Evolutionary conservation across 768 basidiomycete genomes (phyloP).

Genomic region (Lactifluus pinguis): DNA sequence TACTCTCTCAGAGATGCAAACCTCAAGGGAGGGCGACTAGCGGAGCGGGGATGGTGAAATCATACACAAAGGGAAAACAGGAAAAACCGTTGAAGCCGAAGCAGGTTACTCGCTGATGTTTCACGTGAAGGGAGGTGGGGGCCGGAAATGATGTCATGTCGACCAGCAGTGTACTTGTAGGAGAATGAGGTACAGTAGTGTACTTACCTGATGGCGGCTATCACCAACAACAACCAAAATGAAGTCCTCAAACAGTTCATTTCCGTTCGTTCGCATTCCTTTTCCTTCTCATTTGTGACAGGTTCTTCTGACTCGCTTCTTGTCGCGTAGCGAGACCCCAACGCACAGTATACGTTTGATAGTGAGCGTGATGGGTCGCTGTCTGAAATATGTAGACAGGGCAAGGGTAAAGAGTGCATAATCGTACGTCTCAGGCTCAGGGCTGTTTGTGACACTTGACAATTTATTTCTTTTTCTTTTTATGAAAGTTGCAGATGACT

Average conservation of each 20-base stretch:
- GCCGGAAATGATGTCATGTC: slow-evolving; percentile 2
- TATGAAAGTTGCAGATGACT: not conserved
- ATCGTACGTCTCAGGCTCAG: not conserved
- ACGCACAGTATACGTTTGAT: slow-evolving; percentile 52
- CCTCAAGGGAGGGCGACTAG: slow-evolving; percentile 62
- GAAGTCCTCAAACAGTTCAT: slow-evolving; percentile 32
- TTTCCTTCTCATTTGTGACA: not conserved
- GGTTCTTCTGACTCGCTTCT: not conserved
- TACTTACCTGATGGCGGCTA: not conserved
- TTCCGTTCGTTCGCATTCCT: slow-evolving; percentile 31
- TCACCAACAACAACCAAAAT: slow-evolving; percentile 14
- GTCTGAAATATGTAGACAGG: slow-evolving; percentile 28
- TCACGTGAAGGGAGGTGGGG: not conserved
- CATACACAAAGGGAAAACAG: not conserved
- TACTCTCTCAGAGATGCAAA: slow-evolving; percentile 41
- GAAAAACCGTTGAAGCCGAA: not conserved
- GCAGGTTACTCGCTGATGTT: not conserved
- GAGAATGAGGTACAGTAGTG: not conserved
- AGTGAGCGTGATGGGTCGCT: slow-evolving; percentile 46
- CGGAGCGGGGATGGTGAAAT: slow-evolving; percentile 55
- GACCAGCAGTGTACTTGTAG: not conserved
- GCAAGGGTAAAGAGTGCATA: slow-evolving; percentile 40
- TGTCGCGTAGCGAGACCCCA: slow-evolving; percentile 24
- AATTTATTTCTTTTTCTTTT: not conserved
- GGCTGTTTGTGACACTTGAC: not conserved